Evolutionary conservation across 345 rosid genomes (phyloP), one percentile per base, ranked within the genome.

Genomic region (Tarenaya hassleriana): DNA sequence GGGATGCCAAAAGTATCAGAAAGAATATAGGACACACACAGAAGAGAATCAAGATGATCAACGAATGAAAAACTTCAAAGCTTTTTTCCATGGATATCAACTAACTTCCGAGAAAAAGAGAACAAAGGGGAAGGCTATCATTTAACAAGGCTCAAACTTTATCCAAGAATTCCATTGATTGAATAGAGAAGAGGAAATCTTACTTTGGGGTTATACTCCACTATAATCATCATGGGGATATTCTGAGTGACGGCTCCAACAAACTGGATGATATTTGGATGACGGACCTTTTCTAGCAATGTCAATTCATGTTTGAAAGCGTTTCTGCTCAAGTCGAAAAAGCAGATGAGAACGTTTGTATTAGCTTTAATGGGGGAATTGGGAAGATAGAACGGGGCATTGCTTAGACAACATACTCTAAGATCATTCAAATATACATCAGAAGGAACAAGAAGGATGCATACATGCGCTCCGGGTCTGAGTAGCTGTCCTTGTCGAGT

Each of bases 181-280:
- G 5, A 50, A 20, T 51, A 60, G 17, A 8, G 33, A 37, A 24
- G 60, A 41, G 4, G 43, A 18, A 17, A 29, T 5, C 80, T 80
- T 77, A 92, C 98, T 55, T 83, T 87, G 34, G 95, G 68, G 73
- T 79, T 87, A 67, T 73, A 70, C 75, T 92, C 98, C 43, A 69
- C 66, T 60, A 88, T 88, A 67, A 92, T 88, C 98, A 92, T 92
- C 98, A 92, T 83, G 0, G 98, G 98, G 52, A 79, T 46, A 55
- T 92, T 88, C 68, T 92, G 98, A 47, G 98, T 92, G 33, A 92
- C 98, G 42, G 98, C 96, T 71, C 98, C 98, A 58, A 92, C 96
- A 73, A 92, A 92, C 56, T 92, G 98, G 64, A 92, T 82, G 50
- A 92, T 81, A 73, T 92, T 92, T 16, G 98, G 98, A 81, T 92